phyloP scores from a whole-genome alignment of 2,329 filamentous ascomycete genomes.

The Pseudodiploospora longispora region DNA sequence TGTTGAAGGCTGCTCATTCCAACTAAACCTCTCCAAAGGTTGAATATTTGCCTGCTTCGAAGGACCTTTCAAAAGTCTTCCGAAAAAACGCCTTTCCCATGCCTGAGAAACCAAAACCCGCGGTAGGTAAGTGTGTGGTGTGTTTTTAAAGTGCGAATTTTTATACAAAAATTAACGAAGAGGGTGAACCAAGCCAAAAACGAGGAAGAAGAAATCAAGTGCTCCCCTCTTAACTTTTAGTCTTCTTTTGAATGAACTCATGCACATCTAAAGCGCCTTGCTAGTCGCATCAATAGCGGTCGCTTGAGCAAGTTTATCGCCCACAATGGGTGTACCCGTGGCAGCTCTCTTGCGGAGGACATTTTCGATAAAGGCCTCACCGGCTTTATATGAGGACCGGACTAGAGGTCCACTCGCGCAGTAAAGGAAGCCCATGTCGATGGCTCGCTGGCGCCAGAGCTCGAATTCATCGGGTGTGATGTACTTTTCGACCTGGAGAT shows the following conservation, averaged over 20 bases:
- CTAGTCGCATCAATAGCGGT: slow-evolving; percentile 27
- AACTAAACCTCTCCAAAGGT: slow-evolving; percentile 9
- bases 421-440: slow-evolving; percentile 95
- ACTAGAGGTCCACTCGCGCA: slow-evolving; percentile 91
- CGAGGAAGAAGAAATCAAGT: too few relatives aligned
- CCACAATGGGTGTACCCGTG: slow-evolving; percentile 18
- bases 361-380: slow-evolving; percentile 98
- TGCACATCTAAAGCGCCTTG: slow-evolving; percentile 4
- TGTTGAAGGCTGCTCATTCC: slow-evolving; percentile 19
- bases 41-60: too few relatives aligned
- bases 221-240: too few relatives aligned
- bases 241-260: too few relatives aligned
- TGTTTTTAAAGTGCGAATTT: too few relatives aligned
- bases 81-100: slow-evolving; percentile 5
- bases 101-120: too few relatives aligned
- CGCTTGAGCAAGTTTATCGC: slow-evolving; percentile 28
- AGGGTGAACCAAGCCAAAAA: slow-evolving; percentile 8
- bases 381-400: slow-evolving; percentile 93
- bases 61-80: not conserved
- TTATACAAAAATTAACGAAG: too few relatives aligned
- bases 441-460: slow-evolving; percentile 77
- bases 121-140: too few relatives aligned
- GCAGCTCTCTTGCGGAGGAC: slow-evolving; percentile 73
- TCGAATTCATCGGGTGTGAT: slow-evolving; percentile 88
- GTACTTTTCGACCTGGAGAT: slow-evolving; percentile 95